These are phyloP conservation scores for Mucor sp. DNA, from an alignment of 371 early-diverging fungal species.

Conservation along the genomic window DNA sequence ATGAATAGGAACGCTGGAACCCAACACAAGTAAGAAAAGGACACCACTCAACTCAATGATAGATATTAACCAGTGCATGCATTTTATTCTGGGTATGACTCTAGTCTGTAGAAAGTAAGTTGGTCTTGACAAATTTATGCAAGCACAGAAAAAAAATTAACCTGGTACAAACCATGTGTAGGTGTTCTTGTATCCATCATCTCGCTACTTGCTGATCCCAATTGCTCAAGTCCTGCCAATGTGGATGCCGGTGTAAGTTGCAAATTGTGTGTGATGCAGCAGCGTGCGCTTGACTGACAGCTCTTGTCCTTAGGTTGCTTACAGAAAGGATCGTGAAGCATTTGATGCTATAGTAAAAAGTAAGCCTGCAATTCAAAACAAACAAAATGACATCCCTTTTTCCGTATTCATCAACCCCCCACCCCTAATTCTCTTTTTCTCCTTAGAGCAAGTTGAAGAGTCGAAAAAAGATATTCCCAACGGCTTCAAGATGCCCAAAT, in stretches of 20 bases:
- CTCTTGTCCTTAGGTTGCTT: conserved; percentile 61
- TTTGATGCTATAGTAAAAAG: conserved; percentile 74
- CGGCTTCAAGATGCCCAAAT: conserved; percentile 57
- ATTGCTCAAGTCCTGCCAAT: conserved; percentile 95
- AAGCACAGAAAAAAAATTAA: background rate
- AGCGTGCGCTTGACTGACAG: background rate
- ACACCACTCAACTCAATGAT: background rate
- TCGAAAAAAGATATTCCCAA: conserved; percentile 58
- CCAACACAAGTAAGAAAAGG: conserved; percentile 76
- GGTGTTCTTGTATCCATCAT: conserved; percentile 89
- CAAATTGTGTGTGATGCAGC: background rate
- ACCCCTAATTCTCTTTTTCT: background rate
- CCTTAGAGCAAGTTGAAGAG: conserved; percentile 54
- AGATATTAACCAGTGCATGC: background rate
- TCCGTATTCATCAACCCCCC: background rate
- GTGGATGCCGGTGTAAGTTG: conserved; percentile 67
- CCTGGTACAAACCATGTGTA: conserved; percentile 13
- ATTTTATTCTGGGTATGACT: background rate
- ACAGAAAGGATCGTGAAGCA: conserved; percentile 69
- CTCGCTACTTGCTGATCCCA: conserved; percentile 93
- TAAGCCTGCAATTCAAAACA: conserved; percentile 22
- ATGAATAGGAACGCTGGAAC: conserved; percentile 81
- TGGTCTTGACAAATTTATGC: conserved; percentile 2
- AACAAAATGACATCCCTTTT: conserved; percentile 1
- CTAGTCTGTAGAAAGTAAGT: conserved; percentile 55